These are phyloP conservation scores for Trichophyton simii DNA, from an alignment of 2,329 filamentous ascomycete species.

Conservation along the genomic window DNA sequence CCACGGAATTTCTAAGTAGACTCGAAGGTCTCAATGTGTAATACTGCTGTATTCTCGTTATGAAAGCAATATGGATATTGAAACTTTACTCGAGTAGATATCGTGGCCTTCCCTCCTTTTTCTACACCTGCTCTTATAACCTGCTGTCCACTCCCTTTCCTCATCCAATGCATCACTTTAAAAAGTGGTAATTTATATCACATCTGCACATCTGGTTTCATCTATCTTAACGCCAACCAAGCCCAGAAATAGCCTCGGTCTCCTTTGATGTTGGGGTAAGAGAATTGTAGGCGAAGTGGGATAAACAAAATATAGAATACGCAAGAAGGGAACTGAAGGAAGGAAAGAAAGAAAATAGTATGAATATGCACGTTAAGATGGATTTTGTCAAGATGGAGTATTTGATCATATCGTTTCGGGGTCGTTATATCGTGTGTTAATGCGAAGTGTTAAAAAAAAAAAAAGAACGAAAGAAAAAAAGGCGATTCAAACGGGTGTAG, in stretches of 20 bases:
- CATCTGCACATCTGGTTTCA: not conserved
- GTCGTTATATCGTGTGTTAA: constrained; percentile 3
- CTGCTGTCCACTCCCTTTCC: not conserved
- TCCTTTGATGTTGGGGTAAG: not conserved
- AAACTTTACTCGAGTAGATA: not conserved
- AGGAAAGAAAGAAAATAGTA: not conserved
- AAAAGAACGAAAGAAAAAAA: not conserved
- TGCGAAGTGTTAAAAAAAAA: not conserved
- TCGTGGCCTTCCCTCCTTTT: not conserved
- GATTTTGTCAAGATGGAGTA: not conserved
- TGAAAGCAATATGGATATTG: not conserved
- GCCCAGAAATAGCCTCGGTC: not conserved
- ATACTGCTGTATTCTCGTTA: not conserved
- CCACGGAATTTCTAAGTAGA: too few relatives aligned
- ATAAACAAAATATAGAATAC: not conserved
- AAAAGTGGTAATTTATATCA: not conserved
- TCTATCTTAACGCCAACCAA: constrained; percentile 1
- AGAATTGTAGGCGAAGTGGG: not conserved
- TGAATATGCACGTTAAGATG: not conserved
- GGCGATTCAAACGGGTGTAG: not conserved
- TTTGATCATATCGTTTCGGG: not conserved
- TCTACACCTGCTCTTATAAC: not conserved
- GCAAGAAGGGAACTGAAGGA: not conserved
- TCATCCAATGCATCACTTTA: not conserved
- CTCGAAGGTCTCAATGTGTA: not conserved